A percentile compares a stretch with the other conserved stretches of the same genome.
phyloP scores from a whole-genome alignment of 768 basidiomycete species.

The Mycena filopes region DNA sequence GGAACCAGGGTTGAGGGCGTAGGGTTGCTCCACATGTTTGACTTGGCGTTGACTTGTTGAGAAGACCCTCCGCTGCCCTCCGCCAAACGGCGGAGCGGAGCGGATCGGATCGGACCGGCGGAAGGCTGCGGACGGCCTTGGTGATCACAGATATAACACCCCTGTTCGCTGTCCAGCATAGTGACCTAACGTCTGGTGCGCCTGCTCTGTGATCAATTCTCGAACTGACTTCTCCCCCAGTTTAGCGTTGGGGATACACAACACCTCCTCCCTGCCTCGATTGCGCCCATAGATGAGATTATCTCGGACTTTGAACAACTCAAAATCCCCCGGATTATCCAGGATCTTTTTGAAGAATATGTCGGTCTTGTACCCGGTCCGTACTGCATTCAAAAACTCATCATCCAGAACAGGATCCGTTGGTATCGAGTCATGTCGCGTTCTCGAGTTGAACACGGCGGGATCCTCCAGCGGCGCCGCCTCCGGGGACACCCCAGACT shows the following conservation, averaged over 20 bases:
- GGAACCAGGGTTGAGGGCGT: too few relatives aligned
- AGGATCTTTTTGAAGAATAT: constrained; percentile 18
- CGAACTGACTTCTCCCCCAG: neutral
- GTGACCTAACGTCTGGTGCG: constrained; percentile 46
- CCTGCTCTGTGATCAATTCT: constrained; percentile 30
- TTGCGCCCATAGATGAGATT: constrained; percentile 16
- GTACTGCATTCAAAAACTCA: neutral
- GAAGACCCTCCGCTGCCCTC: too few relatives aligned
- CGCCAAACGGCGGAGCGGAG: too few relatives aligned
- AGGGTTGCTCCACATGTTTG: too few relatives aligned
- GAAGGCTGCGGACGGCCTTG: too few relatives aligned
- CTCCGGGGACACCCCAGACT: too few relatives aligned
- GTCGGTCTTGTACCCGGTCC: constrained; percentile 25
- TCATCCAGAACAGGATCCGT: too few relatives aligned
- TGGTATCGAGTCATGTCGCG: neutral
- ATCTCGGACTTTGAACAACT: constrained; percentile 10
- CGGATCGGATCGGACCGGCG: too few relatives aligned
- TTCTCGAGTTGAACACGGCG: neutral
- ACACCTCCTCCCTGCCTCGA: constrained; percentile 9
- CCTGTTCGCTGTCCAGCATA: constrained; percentile 40
- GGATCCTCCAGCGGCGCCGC: neutral
- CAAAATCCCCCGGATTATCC: neutral
- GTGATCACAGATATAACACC: too few relatives aligned
- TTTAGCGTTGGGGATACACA: constrained; percentile 35
- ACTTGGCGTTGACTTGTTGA: too few relatives aligned